These are phyloP conservation scores for Dianthus caryophyllus DNA, from an alignment of 148 eudicot species.

Conservation along the genomic window DNA sequence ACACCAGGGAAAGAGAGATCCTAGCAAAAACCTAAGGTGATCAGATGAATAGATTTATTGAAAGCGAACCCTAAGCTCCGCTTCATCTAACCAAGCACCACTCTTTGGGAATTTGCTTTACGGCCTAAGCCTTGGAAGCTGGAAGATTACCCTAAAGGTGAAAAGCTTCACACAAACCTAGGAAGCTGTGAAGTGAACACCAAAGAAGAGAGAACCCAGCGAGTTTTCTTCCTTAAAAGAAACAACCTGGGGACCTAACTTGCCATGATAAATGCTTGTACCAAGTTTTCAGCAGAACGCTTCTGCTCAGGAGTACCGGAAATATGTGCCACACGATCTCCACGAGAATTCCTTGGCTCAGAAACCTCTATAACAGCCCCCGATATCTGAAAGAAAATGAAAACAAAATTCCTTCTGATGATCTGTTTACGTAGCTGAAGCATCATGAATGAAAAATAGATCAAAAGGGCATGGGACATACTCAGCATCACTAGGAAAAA, in stretches of 20 bases:
- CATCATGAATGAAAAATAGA: constrained; percentile 2
- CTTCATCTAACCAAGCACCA: constrained; percentile 17
- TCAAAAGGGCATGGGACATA: not conserved
- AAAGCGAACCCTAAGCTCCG: constrained; percentile 32
- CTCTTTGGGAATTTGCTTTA: constrained; percentile 21
- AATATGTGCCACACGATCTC: constrained; percentile 74
- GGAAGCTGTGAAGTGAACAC: constrained; percentile 30
- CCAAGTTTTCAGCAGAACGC: constrained; percentile 81
- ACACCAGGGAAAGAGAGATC: constrained; percentile 33
- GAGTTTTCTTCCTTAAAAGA: constrained; percentile 31
- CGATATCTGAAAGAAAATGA: constrained; percentile 53
- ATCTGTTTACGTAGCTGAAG: not conserved
- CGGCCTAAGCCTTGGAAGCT: constrained; percentile 19
- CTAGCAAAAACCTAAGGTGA: constrained; percentile 28
- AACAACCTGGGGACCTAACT: constrained; percentile 39
- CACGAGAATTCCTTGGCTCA: constrained; percentile 67
- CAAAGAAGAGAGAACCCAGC: constrained; percentile 26
- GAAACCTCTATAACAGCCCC: constrained; percentile 86
- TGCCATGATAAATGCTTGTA: constrained; percentile 89
- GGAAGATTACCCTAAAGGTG: constrained; percentile 21
- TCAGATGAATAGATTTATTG: constrained; percentile 24
- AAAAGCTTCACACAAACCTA: constrained; percentile 29
- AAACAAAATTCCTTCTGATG: constrained; percentile 11
- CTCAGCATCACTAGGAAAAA: not conserved
- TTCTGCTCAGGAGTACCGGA: constrained; percentile 91